Base-by-base conservation (phyloP, 345 rosid genomes). In the Geranium brycei region DNA sequence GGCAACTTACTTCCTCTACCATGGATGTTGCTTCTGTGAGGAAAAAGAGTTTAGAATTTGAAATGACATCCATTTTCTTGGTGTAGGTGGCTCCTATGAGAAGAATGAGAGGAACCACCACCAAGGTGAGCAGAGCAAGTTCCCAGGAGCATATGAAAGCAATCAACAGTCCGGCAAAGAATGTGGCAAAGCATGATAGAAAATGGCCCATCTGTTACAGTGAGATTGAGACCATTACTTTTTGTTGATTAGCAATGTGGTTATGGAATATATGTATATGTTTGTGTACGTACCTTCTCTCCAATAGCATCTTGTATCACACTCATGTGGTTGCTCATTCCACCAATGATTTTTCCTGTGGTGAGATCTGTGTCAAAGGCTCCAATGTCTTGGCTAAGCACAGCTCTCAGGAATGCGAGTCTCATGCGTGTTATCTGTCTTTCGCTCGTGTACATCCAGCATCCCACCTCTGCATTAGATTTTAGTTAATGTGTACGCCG, bases 371-470 rank as follows among this genome's bases (percentile, higher is more conserved):
- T 80, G 56, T 86, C 88, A 51, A 86, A 86, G 61, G 85, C 91
- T 16, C 81, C 88, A 17, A 86, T 71, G 53, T 86, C 91, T 58
- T 86, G 91, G 65, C 62, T 59, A 19, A 86, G 82, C 3, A 83
- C 76, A 4, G 88, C 79, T 64, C 72, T 66, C n/a, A 86, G 65
- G 73, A 35, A 86, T 4, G 69, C 77, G 41, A 81, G 31, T 71
- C 85, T 74, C 19, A 81, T n/a, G 28, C 77, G 64, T 2, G 76
- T 70, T 57, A 80, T 18, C 64, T 83, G 88, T 53, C 91, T 73
- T 77, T 86, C 85, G 18, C 91, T 78, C 19, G 85, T 13, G 56
- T 86, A 83, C 82, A 83, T 83, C 91, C 86, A 86, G 74, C 88
- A 81, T 62, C 85, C 88, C 7, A 78, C 72, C 78, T 86, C 88